phyloP scores from a whole-genome alignment of 2,329 filamentous ascomycete genomes.

The Neospermospora avenae region DNA sequence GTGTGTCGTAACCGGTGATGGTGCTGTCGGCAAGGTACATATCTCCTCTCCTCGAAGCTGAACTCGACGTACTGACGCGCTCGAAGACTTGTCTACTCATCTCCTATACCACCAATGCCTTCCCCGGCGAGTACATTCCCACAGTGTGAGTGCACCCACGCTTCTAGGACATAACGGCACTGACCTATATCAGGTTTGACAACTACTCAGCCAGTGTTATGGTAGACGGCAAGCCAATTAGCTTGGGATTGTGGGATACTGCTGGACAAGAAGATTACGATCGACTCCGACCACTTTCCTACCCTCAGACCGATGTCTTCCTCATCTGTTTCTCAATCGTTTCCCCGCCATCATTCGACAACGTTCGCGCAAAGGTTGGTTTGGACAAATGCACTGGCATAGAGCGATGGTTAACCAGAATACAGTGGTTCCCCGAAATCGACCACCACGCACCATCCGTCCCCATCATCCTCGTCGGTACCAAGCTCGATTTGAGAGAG shows the following conservation, averaged over 20 bases:
- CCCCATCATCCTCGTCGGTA: conserved; percentile 94
- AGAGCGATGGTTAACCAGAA: conserved; percentile 11
- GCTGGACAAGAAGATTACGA: conserved; percentile 99
- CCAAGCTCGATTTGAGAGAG: conserved; percentile 93
- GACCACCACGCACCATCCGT: conserved; percentile 94
- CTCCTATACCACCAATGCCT: conserved; percentile 98
- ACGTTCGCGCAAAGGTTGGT: conserved; percentile 94
- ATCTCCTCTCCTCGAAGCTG: not conserved
- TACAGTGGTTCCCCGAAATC: conserved; percentile 94
- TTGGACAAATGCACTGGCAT: not conserved
- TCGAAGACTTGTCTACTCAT: conserved; percentile 93
- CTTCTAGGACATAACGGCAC: conserved; percentile 3
- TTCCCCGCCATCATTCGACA: conserved; percentile 96
- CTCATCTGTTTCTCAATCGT: conserved; percentile 98
- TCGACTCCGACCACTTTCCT: conserved; percentile 87
- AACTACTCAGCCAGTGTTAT: conserved; percentile 99
- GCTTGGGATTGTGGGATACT: conserved; percentile 96
- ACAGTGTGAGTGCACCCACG: conserved; percentile 67
- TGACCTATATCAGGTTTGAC: conserved; percentile 67
- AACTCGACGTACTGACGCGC: conserved; percentile 33
- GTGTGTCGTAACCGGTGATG: conserved; percentile 98
- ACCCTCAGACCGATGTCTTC: conserved; percentile 98
- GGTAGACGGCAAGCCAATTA: conserved; percentile 98
- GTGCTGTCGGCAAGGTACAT: conserved; percentile 95
- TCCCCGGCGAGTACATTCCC: conserved; percentile 99